Evolutionary conservation across 148 eudicot species (phyloP), one percentile per base, ranked within the genome.

Genomic region (Vaccinium macrocarpon): DNA sequence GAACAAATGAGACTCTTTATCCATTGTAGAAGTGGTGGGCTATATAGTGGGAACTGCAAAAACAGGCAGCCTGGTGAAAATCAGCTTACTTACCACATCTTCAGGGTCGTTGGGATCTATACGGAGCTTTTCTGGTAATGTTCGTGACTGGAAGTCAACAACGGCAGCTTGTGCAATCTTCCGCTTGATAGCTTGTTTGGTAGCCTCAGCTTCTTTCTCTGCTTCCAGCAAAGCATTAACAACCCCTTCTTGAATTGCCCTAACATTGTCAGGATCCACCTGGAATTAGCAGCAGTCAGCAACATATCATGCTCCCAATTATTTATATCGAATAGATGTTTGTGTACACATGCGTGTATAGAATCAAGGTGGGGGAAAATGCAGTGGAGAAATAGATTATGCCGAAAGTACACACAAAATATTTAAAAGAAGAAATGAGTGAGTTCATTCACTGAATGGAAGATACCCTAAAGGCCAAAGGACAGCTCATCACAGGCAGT

Each of bases 241-340:
- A 70, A 48, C 87, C 81, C 86, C 93, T 84, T 88, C 98, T 79
- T 94, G 77, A 81, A 94, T 50, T 82, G 89, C 88, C 79, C 98
- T 89, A 62, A 97, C 91, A 82, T 97, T 97, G 86, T 88, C 99
- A 84, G 93, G 93, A 93, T 97, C 98, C 78, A 97, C 99, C 98
- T 97, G 88, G 19, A 88, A 85, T 79, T 51, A 66, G 25, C 64
- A 66, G 70, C 62, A 38, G 70, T 53, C 73, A 73, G 29, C 25
- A 64, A 11, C 21, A 32, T 61, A 55, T 4, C 12, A 48, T 8
- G 55, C 38, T 38, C 70, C 27, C 29, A 2, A 42, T 35, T 32
- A 66, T 7, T 50, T 8, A 13, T 46, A 9, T 4, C 8, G 32
- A 14, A 49, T 25, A 50, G 25, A 23, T 1, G 27, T 0, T 19